These are phyloP conservation scores for Exophiala xenobiotica DNA, from an alignment of 2,329 filamentous ascomycete genomes.

Conservation along the genomic window DNA sequence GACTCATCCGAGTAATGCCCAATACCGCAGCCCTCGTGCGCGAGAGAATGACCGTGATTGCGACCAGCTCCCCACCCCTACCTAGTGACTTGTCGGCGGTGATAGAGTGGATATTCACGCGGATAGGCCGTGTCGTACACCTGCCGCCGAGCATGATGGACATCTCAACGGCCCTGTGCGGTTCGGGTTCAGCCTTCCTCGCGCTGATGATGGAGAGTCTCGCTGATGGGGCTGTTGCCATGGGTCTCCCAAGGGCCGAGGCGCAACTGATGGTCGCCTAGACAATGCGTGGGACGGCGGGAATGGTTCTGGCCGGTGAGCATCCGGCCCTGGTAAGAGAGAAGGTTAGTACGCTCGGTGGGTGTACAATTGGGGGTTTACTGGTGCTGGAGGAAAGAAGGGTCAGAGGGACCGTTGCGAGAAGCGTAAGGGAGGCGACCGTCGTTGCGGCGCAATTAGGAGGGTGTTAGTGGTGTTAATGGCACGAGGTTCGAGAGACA, in stretches of 20 bases:
- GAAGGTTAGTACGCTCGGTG: slow-evolving; percentile 61
- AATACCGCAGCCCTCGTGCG: slow-evolving; percentile 78
- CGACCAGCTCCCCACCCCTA: slow-evolving; percentile 53
- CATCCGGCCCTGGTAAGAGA: slow-evolving; percentile 61
- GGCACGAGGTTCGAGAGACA: slow-evolving; percentile 28
- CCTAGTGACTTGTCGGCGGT: slow-evolving; percentile 43
- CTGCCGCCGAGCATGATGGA: slow-evolving; percentile 31
- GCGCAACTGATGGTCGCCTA: slow-evolving; percentile 63
- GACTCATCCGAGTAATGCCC: slow-evolving; percentile 76
- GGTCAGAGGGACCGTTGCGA: slow-evolving; percentile 67
- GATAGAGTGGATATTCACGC: slow-evolving; percentile 58
- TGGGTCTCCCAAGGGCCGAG: slow-evolving; percentile 60
- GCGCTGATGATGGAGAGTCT: slow-evolving; percentile 60
- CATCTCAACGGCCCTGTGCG: slow-evolving; percentile 35
- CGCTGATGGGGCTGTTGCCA: slow-evolving; percentile 62
- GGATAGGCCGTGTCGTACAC: slow-evolving; percentile 39
- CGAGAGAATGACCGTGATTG: slow-evolving; percentile 81
- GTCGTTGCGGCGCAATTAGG: slow-evolving; percentile 57
- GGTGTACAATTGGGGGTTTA: slow-evolving; percentile 63
- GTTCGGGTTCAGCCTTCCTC: slow-evolving; percentile 62
- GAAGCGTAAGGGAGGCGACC: slow-evolving; percentile 63
- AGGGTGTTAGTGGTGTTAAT: slow-evolving; percentile 29
- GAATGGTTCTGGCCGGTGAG: slow-evolving; percentile 57
- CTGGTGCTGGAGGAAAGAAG: slow-evolving; percentile 72
- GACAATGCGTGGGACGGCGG: slow-evolving; percentile 60